phyloP scores from a whole-genome alignment of 23 red algal genomes.

The Gracilaria vermiculophylla region DNA sequence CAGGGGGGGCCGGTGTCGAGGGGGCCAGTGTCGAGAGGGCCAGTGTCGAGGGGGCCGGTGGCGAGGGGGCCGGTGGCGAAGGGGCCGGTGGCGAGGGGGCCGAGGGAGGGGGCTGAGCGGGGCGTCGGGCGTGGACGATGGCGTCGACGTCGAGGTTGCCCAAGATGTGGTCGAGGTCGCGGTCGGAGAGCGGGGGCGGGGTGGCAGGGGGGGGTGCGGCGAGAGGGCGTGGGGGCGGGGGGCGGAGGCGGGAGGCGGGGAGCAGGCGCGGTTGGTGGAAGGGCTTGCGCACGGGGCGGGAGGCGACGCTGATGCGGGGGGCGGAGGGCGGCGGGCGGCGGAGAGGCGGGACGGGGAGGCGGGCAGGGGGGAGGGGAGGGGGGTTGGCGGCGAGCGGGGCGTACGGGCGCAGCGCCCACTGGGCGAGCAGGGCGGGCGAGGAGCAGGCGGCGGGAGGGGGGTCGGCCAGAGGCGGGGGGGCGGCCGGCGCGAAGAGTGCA shows the following conservation, averaged over 20 bases:
- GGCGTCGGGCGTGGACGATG: slow-evolving; percentile 30
- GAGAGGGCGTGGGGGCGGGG: not conserved
- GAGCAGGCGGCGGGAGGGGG: not conserved
- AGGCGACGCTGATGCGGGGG: not conserved
- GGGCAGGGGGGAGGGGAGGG: not conserved
- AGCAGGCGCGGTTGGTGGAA: not conserved
- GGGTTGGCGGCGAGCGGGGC: not conserved
- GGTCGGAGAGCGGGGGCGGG: not conserved
- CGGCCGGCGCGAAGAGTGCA: not conserved
- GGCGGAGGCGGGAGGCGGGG: not conserved
- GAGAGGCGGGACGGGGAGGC: not conserved
- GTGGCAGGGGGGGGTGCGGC: not conserved
- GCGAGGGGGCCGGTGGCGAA: not conserved
- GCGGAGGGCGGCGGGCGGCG: not conserved
- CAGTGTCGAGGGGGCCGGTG: not conserved
- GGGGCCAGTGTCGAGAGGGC: not conserved
- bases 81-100: not conserved
- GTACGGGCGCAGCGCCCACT: not conserved
- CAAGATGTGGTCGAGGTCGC: not conserved
- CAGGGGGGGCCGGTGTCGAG: not conserved
- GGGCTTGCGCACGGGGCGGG: not conserved
- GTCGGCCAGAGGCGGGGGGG: not conserved
- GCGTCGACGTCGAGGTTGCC: slow-evolving; percentile 46
- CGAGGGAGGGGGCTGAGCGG: not conserved
- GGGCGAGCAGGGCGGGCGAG: not conserved